Conservation (phyloP, 495 filamentous ascomycete species). For the Penicillium nucicola region DNA sequence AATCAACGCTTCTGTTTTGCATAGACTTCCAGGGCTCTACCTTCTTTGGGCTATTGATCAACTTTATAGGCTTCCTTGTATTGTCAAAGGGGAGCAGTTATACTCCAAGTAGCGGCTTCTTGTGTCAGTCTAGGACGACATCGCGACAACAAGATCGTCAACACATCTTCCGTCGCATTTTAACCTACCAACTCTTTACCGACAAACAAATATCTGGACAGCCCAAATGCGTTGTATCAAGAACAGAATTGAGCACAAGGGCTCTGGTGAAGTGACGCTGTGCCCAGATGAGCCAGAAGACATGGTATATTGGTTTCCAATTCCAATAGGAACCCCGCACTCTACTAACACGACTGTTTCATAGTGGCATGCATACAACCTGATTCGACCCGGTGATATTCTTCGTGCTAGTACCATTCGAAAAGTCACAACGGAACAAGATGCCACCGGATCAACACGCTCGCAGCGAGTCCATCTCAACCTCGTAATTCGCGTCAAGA, state of each 20-base stretch:
- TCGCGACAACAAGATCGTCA: not conserved
- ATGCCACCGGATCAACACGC: constrained; percentile 65
- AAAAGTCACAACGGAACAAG: constrained; percentile 64
- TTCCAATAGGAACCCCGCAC: not conserved
- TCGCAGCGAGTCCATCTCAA: constrained; percentile 74
- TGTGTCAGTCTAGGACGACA: not conserved
- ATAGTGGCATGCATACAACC: constrained; percentile 95
- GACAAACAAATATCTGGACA: not conserved
- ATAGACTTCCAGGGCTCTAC: not conserved
- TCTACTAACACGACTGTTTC: not conserved
- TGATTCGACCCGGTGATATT: constrained; percentile 76
- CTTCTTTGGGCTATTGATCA: not conserved
- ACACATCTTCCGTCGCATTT: not conserved
- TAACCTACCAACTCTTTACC: not conserved
- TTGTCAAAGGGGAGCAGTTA: no score
- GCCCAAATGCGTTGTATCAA: constrained; percentile 66
- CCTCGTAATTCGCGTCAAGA: constrained; percentile 77
- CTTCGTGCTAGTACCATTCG: constrained; percentile 82
- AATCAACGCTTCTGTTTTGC: not conserved
- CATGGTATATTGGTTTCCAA: constrained; percentile 59
- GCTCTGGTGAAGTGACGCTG: constrained; percentile 75
- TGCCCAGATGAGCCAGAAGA: constrained; percentile 92
- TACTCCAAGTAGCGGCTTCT: not conserved
- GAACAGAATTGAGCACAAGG: constrained; percentile 69
- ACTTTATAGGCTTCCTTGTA: no score